Base-by-base conservation (phyloP, 192 early-diverging fungal genomes). In the Cetraspora pellucida region DNA sequence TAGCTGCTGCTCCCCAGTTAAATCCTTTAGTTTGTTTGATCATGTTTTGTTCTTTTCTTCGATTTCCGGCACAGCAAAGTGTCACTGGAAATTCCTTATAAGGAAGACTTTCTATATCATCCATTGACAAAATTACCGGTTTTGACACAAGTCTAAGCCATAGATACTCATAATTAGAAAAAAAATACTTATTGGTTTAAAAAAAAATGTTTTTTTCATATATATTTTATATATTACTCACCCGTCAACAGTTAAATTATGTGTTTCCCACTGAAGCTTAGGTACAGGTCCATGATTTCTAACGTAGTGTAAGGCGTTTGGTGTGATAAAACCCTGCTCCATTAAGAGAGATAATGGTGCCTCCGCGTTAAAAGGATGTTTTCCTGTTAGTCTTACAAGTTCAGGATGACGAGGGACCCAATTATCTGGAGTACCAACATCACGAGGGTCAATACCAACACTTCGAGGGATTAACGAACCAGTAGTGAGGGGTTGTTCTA, bases 271-370 rank as follows among this genome's bases (percentile, higher is more conserved):
- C 10, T 79, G 63, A 43, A 85, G 64, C 23, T 90, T 75, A 28
- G 91, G 90, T 2, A 91, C 91, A 27, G 87, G 58, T 2, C 91
- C 91, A 77, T 92, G 91, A 68, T 92, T 92, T n/a, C 91, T 69
- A 16, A 92, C 91, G 78, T 88, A 90, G 75, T 92, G 91, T 46
- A 92, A 65, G 25, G 81, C 59, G 21, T 72, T 72, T 30, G 91
- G 89, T 0, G 91, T 92, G 60, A 92, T 77, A 44, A 85, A 84
- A 16, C 84, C 87, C 19, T 76, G 77, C 50, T 87, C 71, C 37
- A 84, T 14, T 47, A 91, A 83, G 28, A 79, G 55, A 47, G 70
- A 66, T 47, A 84, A 60, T 28, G 85, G 77, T 23, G 89, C 78
- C 70, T 91, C 90, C 68, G 74, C 80, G 57, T 90, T 90, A 73